Evolutionary conservation across 768 basidiomycete genomes (phyloP).

Genomic region (Phylloporus arenicola): DNA sequence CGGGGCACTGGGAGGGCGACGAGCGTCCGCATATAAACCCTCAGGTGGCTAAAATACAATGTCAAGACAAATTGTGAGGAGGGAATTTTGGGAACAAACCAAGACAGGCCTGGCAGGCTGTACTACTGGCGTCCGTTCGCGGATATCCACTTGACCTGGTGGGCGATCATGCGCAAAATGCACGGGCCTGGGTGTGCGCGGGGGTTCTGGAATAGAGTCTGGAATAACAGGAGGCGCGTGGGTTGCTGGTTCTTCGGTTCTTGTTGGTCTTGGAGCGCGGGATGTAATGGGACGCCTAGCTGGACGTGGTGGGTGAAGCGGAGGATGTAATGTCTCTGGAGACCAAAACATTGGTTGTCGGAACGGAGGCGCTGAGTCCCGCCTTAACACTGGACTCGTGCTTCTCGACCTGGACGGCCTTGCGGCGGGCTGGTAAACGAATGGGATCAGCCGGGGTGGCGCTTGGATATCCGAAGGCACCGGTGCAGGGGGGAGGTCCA

Average conservation of each 20-base stretch:
- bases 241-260: not conserved
- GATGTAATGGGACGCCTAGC: conserved; percentile 6
- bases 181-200: conserved; percentile 7
- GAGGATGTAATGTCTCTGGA: conserved; percentile 16
- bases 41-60: conserved; percentile 10
- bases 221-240: conserved; percentile 9
- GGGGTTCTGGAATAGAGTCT: not conserved
- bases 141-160: conserved; percentile 10
- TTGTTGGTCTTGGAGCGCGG: not conserved
- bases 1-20: conserved; percentile 25
- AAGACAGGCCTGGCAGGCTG: conserved; percentile 21
- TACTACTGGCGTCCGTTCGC: conserved; percentile 20
- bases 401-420: conserved; percentile 36
- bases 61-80: conserved; percentile 5
- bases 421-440: conserved; percentile 49
- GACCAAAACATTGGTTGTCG: conserved; percentile 21
- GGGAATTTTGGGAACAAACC: conserved; percentile 7
- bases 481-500: conserved; percentile 42
- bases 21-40: conserved; percentile 10
- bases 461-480: conserved; percentile 37
- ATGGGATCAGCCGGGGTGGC: conserved; percentile 51
- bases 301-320: conserved; percentile 4
- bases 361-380: conserved; percentile 23
- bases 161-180: conserved; percentile 4
- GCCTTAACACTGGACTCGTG: conserved; percentile 32